Evolutionary conservation across 2,329 filamentous ascomycete genomes (phyloP).

Genomic region (Aspergillus vadensis): DNA sequence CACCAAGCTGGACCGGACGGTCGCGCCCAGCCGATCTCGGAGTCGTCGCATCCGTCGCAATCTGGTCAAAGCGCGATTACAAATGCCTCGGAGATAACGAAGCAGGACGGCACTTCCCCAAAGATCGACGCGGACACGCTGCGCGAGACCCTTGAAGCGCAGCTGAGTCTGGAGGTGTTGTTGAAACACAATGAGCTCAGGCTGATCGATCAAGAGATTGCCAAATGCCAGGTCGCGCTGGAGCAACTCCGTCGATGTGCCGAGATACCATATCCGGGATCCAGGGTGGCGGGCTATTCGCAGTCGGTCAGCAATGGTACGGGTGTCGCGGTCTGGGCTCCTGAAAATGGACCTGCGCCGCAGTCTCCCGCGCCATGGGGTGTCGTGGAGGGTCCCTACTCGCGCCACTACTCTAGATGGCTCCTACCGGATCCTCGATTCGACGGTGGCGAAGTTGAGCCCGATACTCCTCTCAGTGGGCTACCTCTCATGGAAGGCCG

Average conservation of each 20-base stretch:
- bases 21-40: slow-evolving; percentile 9
- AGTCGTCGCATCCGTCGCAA: slow-evolving; percentile 3
- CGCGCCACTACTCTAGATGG: slow-evolving; percentile 94
- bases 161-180: slow-evolving; percentile 88
- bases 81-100: slow-evolving; percentile 15
- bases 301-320: slow-evolving; percentile 72
- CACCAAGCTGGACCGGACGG: slow-evolving; percentile 16
- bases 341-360: slow-evolving; percentile 66
- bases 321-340: slow-evolving; percentile 67
- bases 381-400: slow-evolving; percentile 87
- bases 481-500: slow-evolving; percentile 65
- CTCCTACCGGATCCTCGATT: slow-evolving; percentile 85
- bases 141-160: slow-evolving; percentile 75
- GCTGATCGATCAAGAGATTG: slow-evolving; percentile 92
- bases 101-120: slow-evolving; percentile 22
- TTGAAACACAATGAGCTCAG: slow-evolving; percentile 93
- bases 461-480: slow-evolving; percentile 25
- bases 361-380: slow-evolving; percentile 85
- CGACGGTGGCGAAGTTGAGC: slow-evolving; percentile 61
- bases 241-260: slow-evolving; percentile 93
- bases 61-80: slow-evolving; percentile 9
- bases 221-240: slow-evolving; percentile 89
- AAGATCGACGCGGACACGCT: slow-evolving; percentile 51
- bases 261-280: slow-evolving; percentile 83
- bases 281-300: slow-evolving; percentile 60